A percentile compares a stretch with the other conserved stretches of the same genome.
These are phyloP conservation scores for Diutina mesorugosa DNA, from an alignment of 1,139 yeast genomes.

Conservation along the genomic window DNA sequence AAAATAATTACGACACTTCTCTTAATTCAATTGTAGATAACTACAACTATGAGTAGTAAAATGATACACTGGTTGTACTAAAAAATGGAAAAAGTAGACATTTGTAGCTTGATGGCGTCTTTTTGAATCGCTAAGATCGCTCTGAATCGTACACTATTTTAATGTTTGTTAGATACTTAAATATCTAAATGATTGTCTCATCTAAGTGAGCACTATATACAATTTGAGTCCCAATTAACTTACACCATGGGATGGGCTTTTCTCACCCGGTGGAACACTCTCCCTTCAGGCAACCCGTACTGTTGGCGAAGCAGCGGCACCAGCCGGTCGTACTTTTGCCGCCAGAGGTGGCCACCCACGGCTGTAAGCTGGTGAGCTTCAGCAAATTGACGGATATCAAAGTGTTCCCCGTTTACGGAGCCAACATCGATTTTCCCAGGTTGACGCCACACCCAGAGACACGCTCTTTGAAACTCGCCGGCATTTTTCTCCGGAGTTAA, in stretches of 20 bases:
- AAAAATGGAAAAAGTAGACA: too few relatives aligned
- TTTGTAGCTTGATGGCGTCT: too few relatives aligned
- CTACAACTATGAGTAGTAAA: too few relatives aligned
- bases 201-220: background rate
- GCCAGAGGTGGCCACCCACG: slow-evolving; percentile 89
- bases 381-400: slow-evolving; percentile 64
- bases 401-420: slow-evolving; percentile 23
- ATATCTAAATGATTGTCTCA: too few relatives aligned
- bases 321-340: slow-evolving; percentile 73
- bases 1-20: too few relatives aligned
- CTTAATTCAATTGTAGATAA: too few relatives aligned
- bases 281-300: slow-evolving; percentile 64
- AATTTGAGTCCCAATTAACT: background rate
- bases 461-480: slow-evolving; percentile 60
- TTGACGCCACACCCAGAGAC: slow-evolving; percentile 88
- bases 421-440: slow-evolving; percentile 8
- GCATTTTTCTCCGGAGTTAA: slow-evolving; percentile 86
- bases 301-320: slow-evolving; percentile 52
- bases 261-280: slow-evolving; percentile 52
- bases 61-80: too few relatives aligned
- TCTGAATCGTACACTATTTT: too few relatives aligned
- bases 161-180: too few relatives aligned
- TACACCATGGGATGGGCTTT: slow-evolving; percentile 15
- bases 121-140: too few relatives aligned
- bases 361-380: slow-evolving; percentile 43